Percentiles rank a stretch among this genome's conserved stretches.
phyloP scores from a whole-genome alignment of 495 filamentous ascomycete species.

The Penicillium dipodomyicola region DNA sequence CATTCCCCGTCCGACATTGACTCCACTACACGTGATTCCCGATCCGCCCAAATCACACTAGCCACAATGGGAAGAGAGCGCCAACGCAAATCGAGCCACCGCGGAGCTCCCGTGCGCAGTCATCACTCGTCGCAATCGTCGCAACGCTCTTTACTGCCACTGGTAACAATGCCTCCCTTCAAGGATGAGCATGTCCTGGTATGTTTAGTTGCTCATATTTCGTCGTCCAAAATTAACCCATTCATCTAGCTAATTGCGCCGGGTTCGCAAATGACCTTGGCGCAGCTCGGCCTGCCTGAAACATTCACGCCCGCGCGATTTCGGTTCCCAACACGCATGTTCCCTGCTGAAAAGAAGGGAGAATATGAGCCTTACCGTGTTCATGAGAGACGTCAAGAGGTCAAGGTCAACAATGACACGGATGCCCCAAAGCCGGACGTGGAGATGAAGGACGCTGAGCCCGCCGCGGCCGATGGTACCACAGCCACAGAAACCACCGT shows the following conservation, averaged over 20 bases:
- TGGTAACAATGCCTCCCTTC: slow-evolving; percentile 62
- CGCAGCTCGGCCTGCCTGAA: slow-evolving; percentile 89
- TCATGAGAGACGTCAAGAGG: slow-evolving; percentile 62
- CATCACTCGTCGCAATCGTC: slow-evolving; percentile 6
- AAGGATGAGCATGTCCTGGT: slow-evolving; percentile 77
- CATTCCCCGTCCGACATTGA: not conserved
- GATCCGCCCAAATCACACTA: slow-evolving; percentile 8
- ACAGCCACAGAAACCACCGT: slow-evolving; percentile 11
- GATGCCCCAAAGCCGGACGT: slow-evolving; percentile 46
- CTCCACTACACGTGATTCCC: slow-evolving; percentile 11
- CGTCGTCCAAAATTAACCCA: slow-evolving; percentile 4
- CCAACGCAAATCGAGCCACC: slow-evolving; percentile 19
- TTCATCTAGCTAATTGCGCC: slow-evolving; percentile 77
- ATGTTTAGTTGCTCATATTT: slow-evolving; percentile 20
- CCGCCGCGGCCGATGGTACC: slow-evolving; percentile 18
- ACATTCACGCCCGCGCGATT: slow-evolving; percentile 80
- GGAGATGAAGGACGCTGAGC: slow-evolving; percentile 41
- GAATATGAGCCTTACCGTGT: slow-evolving; percentile 84
- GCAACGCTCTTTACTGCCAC: slow-evolving; percentile 5
- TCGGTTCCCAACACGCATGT: slow-evolving; percentile 90
- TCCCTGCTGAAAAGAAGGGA: slow-evolving; percentile 71
- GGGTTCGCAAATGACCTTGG: slow-evolving; percentile 88
- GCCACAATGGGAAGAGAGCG: slow-evolving; percentile 19
- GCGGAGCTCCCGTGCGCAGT: slow-evolving; percentile 23
- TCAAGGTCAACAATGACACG: slow-evolving; percentile 38